Evolutionary conservation across 805 yeast genomes (phyloP), one percentile per base, ranked within the genome.

Genomic region (Ascoidea asiatica): DNA sequence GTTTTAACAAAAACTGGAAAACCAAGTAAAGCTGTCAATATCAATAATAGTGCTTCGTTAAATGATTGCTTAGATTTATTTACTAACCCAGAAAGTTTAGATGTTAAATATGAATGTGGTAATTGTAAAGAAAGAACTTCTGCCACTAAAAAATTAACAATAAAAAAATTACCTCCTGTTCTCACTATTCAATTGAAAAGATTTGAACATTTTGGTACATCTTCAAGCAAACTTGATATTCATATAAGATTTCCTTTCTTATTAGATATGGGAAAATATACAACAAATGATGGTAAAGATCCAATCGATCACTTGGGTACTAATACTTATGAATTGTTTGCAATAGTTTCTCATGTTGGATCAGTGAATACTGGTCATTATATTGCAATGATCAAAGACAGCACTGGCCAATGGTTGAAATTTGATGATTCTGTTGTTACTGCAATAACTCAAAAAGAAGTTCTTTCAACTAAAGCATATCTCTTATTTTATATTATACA

Each of bases 361-460:
- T 79, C 90, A 18, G 92, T 90, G 5, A 87, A 87, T 58, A 92
- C 97, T 1, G 99, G 99, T 8, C 99, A 92, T 60, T 92, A 92
- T 59, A 73, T 89, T 13, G 81, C 92, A 17, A 70, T 80, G 54
- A 73, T 85, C 48, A 90, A 89, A 57, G 74, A 69, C 44, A 66
- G 74, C n/a, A 38, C 2, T 21, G 42, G 38, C 8, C 70, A 73
- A 53, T 92, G 99, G 99, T 82, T 82, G 58, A 79, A 77, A 58
- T 89, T 88, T 58, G 96, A 92, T 57, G 99, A 92, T 63, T 78
- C 92, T 17, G 77, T 79, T 54, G 82, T 92, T 13, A 75, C 88
- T 1, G 59, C 75, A 45, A 72, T 87, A 8, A 60, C 77, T 6
- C 76, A 71, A 44, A 75, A 76, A 41, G 79, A 79, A 46, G 95